Base-by-base conservation (phyloP, 192 early-diverging fungal genomes). In the Gonapodya sp. region DNA sequence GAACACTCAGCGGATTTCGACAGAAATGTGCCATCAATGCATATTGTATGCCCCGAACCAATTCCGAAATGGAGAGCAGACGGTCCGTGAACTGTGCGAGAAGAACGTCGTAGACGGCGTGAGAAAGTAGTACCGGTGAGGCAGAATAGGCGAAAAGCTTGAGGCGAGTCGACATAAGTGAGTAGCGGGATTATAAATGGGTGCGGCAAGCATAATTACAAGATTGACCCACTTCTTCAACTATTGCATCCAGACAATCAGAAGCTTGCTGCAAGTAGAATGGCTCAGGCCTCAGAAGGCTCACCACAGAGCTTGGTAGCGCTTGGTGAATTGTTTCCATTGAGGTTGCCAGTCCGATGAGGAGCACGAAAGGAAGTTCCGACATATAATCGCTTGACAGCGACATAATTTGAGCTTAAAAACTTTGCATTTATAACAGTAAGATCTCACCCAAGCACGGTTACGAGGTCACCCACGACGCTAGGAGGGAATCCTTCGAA, bases 331-430 rank as follows among this genome's bases (percentile, higher is more conserved):
- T 34, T 2, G 90, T 89, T 31, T 96, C 94, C 34, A 92, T 90
- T 2, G 93, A 94, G 1, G 96, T 97, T 1, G 95, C 94, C n/a
- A 98, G 84, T 1, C 95, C 94, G 81, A 98, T 87, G 0, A 97
- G 80, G 18, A 96, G 83, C 0, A 94, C 89, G 80, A 98, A 91
- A 0, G 95, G 95, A 34, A 96, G 85, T 35, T 84, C 83, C 35
- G 87, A 83, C 74, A 89, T 88, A 85, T 94, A 94, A 79, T 92
- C 87, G 82, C 93, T 93, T 36, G 82, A 34, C 84, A 82, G n/a
- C n/a, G n/a, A n/a, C n/a, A n/a, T n/a, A n/a, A n/a, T n/a, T n/a
- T n/a, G n/a, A n/a, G n/a, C n/a, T n/a, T n/a, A n/a, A n/a, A n/a
- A n/a, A n/a, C n/a, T n/a, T n/a, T n/a, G n/a, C n/a, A n/a, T n/a